A percentile compares a stretch with the other conserved stretches of the same genome.
These are phyloP conservation scores for Lentinula aciculospora DNA, from an alignment of 768 basidiomycete genomes.

Conservation along the genomic window DNA sequence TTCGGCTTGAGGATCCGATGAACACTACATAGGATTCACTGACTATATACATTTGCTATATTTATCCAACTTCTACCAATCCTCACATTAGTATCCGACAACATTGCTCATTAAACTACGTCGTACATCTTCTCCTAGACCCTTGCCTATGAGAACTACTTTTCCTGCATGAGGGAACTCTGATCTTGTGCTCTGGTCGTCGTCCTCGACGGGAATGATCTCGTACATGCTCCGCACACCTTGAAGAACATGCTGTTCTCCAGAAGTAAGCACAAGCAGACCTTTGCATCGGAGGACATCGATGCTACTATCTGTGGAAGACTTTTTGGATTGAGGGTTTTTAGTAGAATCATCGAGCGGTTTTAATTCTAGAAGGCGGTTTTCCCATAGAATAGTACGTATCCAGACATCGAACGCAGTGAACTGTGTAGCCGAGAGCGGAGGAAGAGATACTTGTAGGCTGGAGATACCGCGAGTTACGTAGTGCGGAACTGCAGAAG, in stretches of 20 bases:
- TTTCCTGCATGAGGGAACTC: slow-evolving; percentile 66
- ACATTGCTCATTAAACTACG: slow-evolving; percentile 25
- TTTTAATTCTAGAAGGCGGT: slow-evolving; percentile 32
- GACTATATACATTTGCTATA: no score
- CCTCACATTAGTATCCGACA: no score
- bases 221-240: slow-evolving; percentile 93
- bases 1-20: no score
- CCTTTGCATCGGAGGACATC: slow-evolving; percentile 88
- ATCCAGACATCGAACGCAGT: slow-evolving; percentile 74
- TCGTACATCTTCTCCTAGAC: slow-evolving; percentile 53
- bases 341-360: neutral
- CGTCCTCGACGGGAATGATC: slow-evolving; percentile 42
- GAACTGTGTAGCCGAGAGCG: slow-evolving; percentile 42
- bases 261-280: slow-evolving; percentile 50
- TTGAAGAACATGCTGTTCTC: slow-evolving; percentile 72
- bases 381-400: slow-evolving; percentile 79
- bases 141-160: slow-evolving; percentile 84
- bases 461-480: slow-evolving; percentile 80
- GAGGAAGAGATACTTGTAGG: slow-evolving; percentile 64
- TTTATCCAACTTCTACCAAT: no score
- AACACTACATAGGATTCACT: no score
- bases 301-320: slow-evolving; percentile 20
- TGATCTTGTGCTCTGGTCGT: slow-evolving; percentile 20
- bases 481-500: slow-evolving; percentile 44
- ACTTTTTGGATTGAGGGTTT: slow-evolving; percentile 6